These are phyloP conservation scores for Chlorophyllum brunneum DNA, from an alignment of 768 basidiomycete genomes.

Conservation along the genomic window DNA sequence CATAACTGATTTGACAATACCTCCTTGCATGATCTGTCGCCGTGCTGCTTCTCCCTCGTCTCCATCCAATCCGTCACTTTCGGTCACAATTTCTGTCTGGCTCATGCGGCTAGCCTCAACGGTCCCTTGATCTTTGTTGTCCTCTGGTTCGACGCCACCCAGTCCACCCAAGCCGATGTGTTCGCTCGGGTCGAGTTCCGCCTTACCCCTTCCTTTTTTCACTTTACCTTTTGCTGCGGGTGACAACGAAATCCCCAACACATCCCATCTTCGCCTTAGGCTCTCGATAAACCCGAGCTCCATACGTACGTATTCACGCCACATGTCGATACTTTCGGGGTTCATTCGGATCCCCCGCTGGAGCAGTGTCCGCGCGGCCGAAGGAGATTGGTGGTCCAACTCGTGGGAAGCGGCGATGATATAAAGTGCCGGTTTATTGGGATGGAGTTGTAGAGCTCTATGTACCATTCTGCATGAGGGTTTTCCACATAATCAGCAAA, in stretches of 20 bases:
- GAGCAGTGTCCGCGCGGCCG: constrained; percentile 78
- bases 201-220: constrained; percentile 26
- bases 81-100: constrained; percentile 32
- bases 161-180: constrained; percentile 16
- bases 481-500: constrained; percentile 5
- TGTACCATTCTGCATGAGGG: constrained; percentile 11
- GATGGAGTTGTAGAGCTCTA: constrained; percentile 87
- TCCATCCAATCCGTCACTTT: constrained; percentile 37
- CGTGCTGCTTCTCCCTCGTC: constrained; percentile 54
- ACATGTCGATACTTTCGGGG: constrained; percentile 67
- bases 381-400: constrained; percentile 64
- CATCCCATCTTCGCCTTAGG: constrained; percentile 72
- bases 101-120: constrained; percentile 20
- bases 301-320: constrained; percentile 89
- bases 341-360: constrained; percentile 85
- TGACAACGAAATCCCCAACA: constrained; percentile 58
- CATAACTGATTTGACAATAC: constrained; percentile 76
- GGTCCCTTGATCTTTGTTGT: constrained; percentile 20
- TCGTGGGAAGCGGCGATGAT: constrained; percentile 85
- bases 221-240: background rate
- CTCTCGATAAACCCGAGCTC: constrained; percentile 85
- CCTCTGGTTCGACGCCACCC: constrained; percentile 16
- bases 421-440: constrained; percentile 72
- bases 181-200: constrained; percentile 20
- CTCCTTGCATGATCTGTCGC: constrained; percentile 69